These are phyloP conservation scores for Raphanus raphanistrum DNA, from an alignment of 345 rosid species.

Conservation along the genomic window DNA sequence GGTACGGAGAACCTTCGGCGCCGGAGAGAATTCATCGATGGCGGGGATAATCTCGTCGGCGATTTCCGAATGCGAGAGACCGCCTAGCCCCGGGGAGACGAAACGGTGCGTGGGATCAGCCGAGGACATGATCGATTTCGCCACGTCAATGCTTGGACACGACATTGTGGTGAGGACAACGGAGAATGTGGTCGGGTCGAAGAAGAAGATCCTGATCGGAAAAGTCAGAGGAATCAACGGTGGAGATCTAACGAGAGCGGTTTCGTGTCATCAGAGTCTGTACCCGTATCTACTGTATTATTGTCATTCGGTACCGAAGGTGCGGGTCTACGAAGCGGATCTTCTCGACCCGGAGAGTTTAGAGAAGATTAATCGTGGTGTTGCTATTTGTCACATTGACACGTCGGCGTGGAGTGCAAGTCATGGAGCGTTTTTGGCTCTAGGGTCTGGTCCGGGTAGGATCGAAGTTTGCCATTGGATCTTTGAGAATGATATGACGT, in stretches of 20 bases:
- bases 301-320: slow-evolving; percentile 90
- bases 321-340: slow-evolving; percentile 80
- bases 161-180: slow-evolving; percentile 60
- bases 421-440: slow-evolving; percentile 74
- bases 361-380: slow-evolving; percentile 65
- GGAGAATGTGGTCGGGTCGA: slow-evolving; percentile 58
- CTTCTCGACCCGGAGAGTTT: slow-evolving; percentile 51
- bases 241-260: slow-evolving; percentile 66
- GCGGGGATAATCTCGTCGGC: slow-evolving; percentile 54
- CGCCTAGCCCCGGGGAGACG: slow-evolving; percentile 69
- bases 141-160: slow-evolving; percentile 65
- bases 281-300: slow-evolving; percentile 80
- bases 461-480: slow-evolving; percentile 96
- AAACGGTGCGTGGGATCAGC: slow-evolving; percentile 83
- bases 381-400: slow-evolving; percentile 84
- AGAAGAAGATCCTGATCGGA: slow-evolving; percentile 55
- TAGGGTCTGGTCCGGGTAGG: slow-evolving; percentile 75
- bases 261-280: slow-evolving; percentile 87
- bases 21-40: slow-evolving; percentile 64
- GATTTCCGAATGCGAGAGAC: slow-evolving; percentile 67
- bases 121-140: slow-evolving; percentile 89
- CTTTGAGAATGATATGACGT: slow-evolving; percentile 81
- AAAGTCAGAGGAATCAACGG: slow-evolving; percentile 60
- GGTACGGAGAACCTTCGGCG: slow-evolving; percentile 50
- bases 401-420: slow-evolving; percentile 77